Conservation (phyloP, 768 basidiomycete species). For the Wakefieldia striispora region DNA sequence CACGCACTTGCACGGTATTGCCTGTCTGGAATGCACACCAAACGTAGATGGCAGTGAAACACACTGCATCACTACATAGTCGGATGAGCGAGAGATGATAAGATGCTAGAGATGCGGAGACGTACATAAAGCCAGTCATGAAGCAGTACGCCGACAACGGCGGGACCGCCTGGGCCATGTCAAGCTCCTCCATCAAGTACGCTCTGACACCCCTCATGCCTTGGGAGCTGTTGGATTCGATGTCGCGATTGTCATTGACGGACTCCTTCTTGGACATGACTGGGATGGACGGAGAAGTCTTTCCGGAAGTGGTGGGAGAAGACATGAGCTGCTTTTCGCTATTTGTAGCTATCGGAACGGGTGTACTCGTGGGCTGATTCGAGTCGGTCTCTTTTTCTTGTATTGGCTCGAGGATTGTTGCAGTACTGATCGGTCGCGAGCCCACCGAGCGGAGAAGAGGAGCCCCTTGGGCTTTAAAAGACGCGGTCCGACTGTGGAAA, state of each 20-base stretch:
- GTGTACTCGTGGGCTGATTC: no score
- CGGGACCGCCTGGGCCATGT: conserved; percentile 36
- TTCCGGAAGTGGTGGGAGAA: no score
- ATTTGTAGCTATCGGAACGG: no score
- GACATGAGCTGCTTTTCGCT: no score
- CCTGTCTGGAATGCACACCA: conserved; percentile 90
- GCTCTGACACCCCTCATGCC: conserved; percentile 10
- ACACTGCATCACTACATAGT: conserved; percentile 58
- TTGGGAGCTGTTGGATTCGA: conserved; percentile 8
- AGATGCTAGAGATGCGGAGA: conserved; percentile 2
- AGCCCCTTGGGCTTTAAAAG: conserved; percentile 2
- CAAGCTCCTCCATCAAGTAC: conserved; percentile 24
- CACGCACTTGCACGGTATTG: conserved; percentile 61
- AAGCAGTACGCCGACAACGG: conserved; percentile 68
- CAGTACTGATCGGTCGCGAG: conserved; percentile 8
- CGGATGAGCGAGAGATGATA: background rate
- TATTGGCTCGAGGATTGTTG: conserved; percentile 10
- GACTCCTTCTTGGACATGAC: no score
- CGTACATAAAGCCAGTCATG: conserved; percentile 79
- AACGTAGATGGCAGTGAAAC: conserved; percentile 76
- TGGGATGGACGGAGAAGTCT: no score
- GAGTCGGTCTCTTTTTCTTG: conserved; percentile 2
- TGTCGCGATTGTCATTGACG: conserved; percentile 3
- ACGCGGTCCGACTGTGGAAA: conserved; percentile 13
- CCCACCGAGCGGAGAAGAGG: no score